Conservation (phyloP, 2,329 filamentous ascomycete species). For the Didymella arachidicola region DNA sequence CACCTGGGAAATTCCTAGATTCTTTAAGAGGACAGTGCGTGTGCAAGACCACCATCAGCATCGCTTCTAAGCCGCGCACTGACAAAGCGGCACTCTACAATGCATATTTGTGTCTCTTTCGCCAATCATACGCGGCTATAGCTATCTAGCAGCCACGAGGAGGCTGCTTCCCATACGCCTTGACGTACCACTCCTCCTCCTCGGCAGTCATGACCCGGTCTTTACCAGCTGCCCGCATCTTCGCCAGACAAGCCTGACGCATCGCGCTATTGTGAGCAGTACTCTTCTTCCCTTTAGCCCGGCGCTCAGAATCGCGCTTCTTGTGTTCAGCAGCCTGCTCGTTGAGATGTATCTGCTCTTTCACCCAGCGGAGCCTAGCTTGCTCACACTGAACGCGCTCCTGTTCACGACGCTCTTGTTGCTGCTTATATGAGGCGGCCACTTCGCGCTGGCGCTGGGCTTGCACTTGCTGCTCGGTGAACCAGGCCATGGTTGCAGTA, state of each 20-base stretch:
- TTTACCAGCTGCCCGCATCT: neutral
- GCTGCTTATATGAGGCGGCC: neutral
- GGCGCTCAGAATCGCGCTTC: neutral
- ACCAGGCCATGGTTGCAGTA: neutral
- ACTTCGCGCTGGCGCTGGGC: neutral
- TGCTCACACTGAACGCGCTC: neutral
- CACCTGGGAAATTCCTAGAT: no score
- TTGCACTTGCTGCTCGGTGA: neutral
- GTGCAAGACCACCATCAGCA: no score
- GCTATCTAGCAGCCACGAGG: neutral
- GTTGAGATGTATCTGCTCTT: neutral
- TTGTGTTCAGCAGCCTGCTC: neutral
- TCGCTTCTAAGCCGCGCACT: no score
- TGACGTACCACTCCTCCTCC: constrained; percentile 3
- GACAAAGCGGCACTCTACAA: no score
- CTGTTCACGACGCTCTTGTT: neutral
- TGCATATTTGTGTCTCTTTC: neutral
- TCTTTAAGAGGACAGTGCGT: no score
- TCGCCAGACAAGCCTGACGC: constrained; percentile 2
- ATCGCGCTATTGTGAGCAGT: neutral
- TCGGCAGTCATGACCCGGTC: neutral
- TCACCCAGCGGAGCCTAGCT: neutral
- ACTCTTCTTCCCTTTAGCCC: neutral
- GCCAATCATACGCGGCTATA: neutral
- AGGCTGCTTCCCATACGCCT: constrained; percentile 3